Evolutionary conservation across 2,329 filamentous ascomycete species (phyloP).

Genomic region (Fusarium nodosum): DNA sequence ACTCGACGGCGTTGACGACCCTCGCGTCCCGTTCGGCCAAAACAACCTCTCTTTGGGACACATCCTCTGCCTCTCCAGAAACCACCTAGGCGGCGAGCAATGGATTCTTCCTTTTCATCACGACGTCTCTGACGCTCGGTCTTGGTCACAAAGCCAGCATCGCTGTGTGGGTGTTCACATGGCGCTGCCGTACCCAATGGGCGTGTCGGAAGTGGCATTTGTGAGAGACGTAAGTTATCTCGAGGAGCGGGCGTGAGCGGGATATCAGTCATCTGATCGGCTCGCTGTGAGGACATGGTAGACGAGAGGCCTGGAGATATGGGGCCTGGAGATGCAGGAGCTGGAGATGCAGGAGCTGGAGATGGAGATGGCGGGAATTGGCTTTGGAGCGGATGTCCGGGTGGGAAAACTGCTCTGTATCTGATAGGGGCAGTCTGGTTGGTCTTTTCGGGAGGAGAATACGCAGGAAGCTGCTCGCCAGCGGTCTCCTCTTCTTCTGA

Average conservation of each 20-base stretch:
- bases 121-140: constrained; percentile 66
- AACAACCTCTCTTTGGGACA: constrained; percentile 73
- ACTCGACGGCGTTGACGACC: constrained; percentile 73
- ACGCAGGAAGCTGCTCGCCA: constrained; percentile 65
- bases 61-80: constrained; percentile 76
- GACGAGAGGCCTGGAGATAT: constrained; percentile 72
- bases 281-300: constrained; percentile 73
- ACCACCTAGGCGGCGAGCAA: constrained; percentile 69
- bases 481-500: constrained; percentile 55
- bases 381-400: constrained; percentile 61
- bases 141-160: constrained; percentile 59
- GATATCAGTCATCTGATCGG: constrained; percentile 71
- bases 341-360: constrained; percentile 62
- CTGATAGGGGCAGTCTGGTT: constrained; percentile 57
- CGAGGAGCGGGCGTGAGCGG: constrained; percentile 62
- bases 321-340: no score
- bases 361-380: constrained; percentile 71
- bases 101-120: constrained; percentile 75
- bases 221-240: constrained; percentile 33
- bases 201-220: constrained; percentile 58
- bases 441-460: constrained; percentile 62
- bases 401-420: constrained; percentile 71
- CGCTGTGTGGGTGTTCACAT: constrained; percentile 59
- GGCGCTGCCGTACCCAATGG: constrained; percentile 62
- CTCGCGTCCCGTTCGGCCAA: constrained; percentile 73